Evolutionary conservation across 2,329 filamentous ascomycete genomes (phyloP), one percentile per base, ranked within the genome.

Genomic region (Sporothrix mexicana): DNA sequence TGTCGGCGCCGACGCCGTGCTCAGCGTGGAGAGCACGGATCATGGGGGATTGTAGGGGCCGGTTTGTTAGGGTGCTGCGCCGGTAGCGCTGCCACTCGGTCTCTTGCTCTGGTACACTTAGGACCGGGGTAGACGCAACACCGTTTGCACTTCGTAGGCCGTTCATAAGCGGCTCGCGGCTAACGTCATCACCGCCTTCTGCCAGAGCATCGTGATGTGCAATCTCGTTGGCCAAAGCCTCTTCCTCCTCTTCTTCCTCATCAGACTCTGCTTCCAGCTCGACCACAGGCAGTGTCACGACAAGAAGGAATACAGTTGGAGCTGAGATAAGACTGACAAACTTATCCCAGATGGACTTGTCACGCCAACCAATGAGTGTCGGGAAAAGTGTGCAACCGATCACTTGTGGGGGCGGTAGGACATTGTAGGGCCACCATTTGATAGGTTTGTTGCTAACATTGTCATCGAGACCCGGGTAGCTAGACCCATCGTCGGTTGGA

Each of bases 251-350:
- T 3, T 82, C 80, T 4, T 86, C 84, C 0, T 80, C 80, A 5
- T 81, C 82, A 2, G 82, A 13, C 89, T 87, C 8, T 87, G 85
- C 17, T 85, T 88, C 87, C 0, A 88, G 88, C 77, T 98, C 95
- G 6, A 97, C 93, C 0, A 99, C 94, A 0, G 97, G 96, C 4
- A 99, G 82, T 0, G 96, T 99, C 64, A 96, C 90, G 0, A 95
- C 95, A 3, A 99, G 85, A 1, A 98, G 83, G 75, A 99, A 93
- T 51, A 99, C 94, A 77, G 92, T 97, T 0, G 95, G 93, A n/a
- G 94, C 91, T 8, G 95, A 95, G 51, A 97, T 86, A 12, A 96
- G 78, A 57, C 94, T 95, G 66, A 98, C 83, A 61, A 94, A 83
- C 78, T 93, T 94, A 77, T 95, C 95, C 90, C 91, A 94, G n/a